Evolutionary conservation across 306 rosid species (phyloP).

Genomic region (Vigna reflexopilosa): DNA sequence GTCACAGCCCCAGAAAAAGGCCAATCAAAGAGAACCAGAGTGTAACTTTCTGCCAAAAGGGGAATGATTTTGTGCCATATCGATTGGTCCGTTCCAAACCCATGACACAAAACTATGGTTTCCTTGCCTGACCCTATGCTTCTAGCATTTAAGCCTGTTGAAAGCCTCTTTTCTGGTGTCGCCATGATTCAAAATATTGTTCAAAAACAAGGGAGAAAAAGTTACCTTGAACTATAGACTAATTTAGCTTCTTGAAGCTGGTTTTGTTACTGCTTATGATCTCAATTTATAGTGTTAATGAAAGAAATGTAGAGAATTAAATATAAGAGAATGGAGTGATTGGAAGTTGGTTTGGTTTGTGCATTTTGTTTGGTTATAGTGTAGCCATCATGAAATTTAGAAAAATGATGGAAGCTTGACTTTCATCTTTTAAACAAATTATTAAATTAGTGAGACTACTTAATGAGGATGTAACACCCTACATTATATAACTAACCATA

Average conservation of each 20-base stretch:
- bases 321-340: not conserved
- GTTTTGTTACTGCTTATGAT: slow-evolving; percentile 2
- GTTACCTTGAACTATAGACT: not conserved
- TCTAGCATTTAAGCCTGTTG: slow-evolving; percentile 58
- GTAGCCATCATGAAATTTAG: not conserved
- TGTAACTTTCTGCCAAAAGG: slow-evolving; percentile 49
- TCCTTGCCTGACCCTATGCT: slow-evolving; percentile 55
- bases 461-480: not conserved
- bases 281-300: slow-evolving; percentile 30
- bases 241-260: not conserved
- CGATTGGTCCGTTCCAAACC: slow-evolving; percentile 77
- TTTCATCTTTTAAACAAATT: not conserved
- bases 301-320: not conserved
- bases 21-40: slow-evolving; percentile 77
- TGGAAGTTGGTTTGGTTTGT: not conserved
- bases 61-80: slow-evolving; percentile 76
- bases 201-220: not conserved
- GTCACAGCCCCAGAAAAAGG: slow-evolving; percentile 62
- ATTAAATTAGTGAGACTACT: not conserved
- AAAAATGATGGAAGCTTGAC: slow-evolving; percentile 16
- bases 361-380: not conserved
- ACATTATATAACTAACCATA: no score
- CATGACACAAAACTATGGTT: slow-evolving; percentile 74
- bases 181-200: slow-evolving; percentile 21
- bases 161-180: slow-evolving; percentile 43